A percentile compares a stretch with the other conserved stretches of the same genome.
phyloP scores from a whole-genome alignment of 768 basidiomycete genomes.

The Tricholoma sp. region DNA sequence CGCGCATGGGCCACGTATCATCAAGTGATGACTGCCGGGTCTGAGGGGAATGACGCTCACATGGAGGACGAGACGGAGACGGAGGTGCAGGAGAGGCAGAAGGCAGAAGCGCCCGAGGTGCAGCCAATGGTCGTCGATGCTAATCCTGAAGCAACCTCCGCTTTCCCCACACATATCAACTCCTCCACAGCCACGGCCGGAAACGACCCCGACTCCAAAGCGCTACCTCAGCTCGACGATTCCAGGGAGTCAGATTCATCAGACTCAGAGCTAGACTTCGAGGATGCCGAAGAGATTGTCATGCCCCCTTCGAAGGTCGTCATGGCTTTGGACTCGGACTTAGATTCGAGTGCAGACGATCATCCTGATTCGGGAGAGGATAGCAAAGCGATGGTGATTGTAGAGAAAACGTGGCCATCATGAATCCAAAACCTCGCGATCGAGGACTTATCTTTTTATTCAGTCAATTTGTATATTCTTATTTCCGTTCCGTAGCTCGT shows the following conservation, averaged over 20 bases:
- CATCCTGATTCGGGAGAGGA: too few relatives aligned
- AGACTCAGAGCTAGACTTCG: background rate
- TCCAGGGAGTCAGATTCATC: background rate
- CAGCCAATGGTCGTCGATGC: background rate
- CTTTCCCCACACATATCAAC: background rate
- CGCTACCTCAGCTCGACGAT: background rate
- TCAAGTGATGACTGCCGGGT: background rate
- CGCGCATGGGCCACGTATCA: slow-evolving; percentile 29
- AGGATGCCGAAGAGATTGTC: background rate
- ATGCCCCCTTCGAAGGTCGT: background rate
- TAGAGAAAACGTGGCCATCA: too few relatives aligned
- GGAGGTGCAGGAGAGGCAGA: background rate
- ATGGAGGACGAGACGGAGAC: background rate
- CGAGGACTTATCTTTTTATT: too few relatives aligned
- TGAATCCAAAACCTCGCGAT: too few relatives aligned
- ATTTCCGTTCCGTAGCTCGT: too few relatives aligned
- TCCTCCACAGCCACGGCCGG: background rate
- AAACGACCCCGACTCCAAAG: background rate
- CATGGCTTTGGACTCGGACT: background rate
- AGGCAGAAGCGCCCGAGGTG: background rate
- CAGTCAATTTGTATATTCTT: too few relatives aligned
- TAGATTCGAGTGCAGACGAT: background rate
- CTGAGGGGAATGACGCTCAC: background rate
- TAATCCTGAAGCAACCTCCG: background rate
- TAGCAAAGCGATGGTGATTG: too few relatives aligned